Percentiles rank a stretch among this genome's conserved stretches.
phyloP scores from a whole-genome alignment of 306 rosid species.

The Medicago lupulina region DNA sequence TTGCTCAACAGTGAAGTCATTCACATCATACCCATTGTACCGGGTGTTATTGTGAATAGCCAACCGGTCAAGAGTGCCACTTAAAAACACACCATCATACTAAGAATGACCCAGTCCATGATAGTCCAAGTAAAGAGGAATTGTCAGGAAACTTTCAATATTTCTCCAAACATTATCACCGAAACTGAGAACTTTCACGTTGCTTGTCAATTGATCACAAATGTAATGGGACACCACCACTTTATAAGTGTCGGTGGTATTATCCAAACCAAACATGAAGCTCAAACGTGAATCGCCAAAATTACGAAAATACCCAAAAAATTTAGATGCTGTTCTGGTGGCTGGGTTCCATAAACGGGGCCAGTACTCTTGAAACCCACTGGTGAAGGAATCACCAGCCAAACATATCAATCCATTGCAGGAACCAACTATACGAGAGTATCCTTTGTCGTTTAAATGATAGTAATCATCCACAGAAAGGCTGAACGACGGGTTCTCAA shows the following conservation, averaged over 20 bases:
- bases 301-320: not conserved
- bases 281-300: not conserved
- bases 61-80: not conserved
- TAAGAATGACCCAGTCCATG: not conserved
- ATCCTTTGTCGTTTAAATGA: not conserved
- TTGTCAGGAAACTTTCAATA: not conserved
- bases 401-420: not conserved
- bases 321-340: not conserved
- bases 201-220: not conserved
- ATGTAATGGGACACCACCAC: not conserved
- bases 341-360: not conserved
- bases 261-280: not conserved
- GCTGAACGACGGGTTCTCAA: not conserved
- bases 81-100: not conserved
- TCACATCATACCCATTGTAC: not conserved
- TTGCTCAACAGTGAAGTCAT: not conserved
- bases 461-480: not conserved
- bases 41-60: not conserved
- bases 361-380: not conserved
- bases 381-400: not conserved
- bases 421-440: not conserved
- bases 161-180: not conserved
- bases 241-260: not conserved
- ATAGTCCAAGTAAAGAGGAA: not conserved
- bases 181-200: not conserved